Conservation (phyloP, 495 filamentous ascomycete species). For the Aspergillus saccharolyticus region DNA sequence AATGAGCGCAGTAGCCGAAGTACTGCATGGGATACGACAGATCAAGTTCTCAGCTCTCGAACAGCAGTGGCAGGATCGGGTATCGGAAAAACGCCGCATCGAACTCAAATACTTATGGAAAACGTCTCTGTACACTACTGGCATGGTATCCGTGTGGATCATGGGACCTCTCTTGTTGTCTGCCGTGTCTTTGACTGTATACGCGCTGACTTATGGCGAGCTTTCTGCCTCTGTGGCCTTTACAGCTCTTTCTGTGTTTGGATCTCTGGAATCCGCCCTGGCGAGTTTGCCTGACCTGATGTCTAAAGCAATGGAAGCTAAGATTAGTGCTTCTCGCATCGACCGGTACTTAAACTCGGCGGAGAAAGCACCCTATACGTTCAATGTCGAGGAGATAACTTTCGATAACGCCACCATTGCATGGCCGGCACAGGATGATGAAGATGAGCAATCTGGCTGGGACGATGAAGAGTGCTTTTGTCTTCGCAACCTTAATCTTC, state of each 20-base stretch:
- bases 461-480: constrained; percentile 54
- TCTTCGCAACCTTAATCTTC: constrained; percentile 55
- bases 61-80: constrained; percentile 70
- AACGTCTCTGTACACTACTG: constrained; percentile 56
- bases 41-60: constrained; percentile 89
- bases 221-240: constrained; percentile 75
- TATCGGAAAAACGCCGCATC: constrained; percentile 56
- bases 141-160: constrained; percentile 62
- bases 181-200: constrained; percentile 63
- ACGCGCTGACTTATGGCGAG: constrained; percentile 55
- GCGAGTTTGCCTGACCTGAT: constrained; percentile 69
- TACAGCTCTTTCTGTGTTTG: constrained; percentile 72
- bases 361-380: constrained; percentile 57
- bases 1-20: constrained; percentile 73
- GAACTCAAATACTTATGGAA: constrained; percentile 65
- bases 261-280: constrained; percentile 62
- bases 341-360: constrained; percentile 63
- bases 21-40: constrained; percentile 76
- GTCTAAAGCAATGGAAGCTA: constrained; percentile 63
- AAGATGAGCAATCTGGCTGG: constrained; percentile 27
- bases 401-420: constrained; percentile 68
- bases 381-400: constrained; percentile 50
- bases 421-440: constrained; percentile 54
- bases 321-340: constrained; percentile 69
- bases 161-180: constrained; percentile 68